A percentile compares a stretch with the other conserved stretches of the same genome.
phyloP scores from a whole-genome alignment of 495 filamentous ascomycete species.

The Aspergillus panamensis region DNA sequence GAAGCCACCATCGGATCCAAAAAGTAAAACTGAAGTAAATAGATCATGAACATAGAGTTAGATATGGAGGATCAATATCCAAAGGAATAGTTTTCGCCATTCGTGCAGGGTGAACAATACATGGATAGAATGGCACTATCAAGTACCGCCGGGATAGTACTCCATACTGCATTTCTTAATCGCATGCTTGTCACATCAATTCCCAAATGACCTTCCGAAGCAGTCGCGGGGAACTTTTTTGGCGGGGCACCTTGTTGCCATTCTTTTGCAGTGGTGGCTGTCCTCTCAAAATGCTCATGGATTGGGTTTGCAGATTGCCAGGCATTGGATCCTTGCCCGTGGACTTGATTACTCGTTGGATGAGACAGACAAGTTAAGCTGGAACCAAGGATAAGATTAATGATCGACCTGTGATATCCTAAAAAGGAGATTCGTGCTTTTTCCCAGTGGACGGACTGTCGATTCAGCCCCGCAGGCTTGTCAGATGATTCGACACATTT shows the following conservation, averaged over 20 bases:
- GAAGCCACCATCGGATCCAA: background rate
- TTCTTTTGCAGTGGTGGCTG: no score
- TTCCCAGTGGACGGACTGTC: slow-evolving; percentile 6
- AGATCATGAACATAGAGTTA: no score
- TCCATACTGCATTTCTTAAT: no score
- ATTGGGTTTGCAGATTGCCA: slow-evolving; percentile 3
- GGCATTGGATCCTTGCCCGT: slow-evolving; percentile 2
- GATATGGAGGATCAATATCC: no score
- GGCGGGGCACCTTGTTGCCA: no score
- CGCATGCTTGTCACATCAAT: no score
- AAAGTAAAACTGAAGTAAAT: background rate
- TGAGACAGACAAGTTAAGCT: background rate
- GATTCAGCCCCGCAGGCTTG: slow-evolving; percentile 18
- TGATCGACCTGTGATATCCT: slow-evolving; percentile 18
- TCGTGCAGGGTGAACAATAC: no score
- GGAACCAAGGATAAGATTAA: slow-evolving; percentile 7
- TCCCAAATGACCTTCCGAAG: no score
- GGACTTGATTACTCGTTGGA: slow-evolving; percentile 1
- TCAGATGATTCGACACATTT: slow-evolving; percentile 22
- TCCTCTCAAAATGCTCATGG: background rate
- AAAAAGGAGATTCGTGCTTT: slow-evolving; percentile 13
- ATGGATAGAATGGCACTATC: no score
- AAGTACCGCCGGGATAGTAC: no score
- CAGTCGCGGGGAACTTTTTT: no score
- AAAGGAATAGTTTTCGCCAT: no score